Evolutionary conservation across 2,329 filamentous ascomycete genomes (phyloP).

Genomic region (Beauveria sp.): DNA sequence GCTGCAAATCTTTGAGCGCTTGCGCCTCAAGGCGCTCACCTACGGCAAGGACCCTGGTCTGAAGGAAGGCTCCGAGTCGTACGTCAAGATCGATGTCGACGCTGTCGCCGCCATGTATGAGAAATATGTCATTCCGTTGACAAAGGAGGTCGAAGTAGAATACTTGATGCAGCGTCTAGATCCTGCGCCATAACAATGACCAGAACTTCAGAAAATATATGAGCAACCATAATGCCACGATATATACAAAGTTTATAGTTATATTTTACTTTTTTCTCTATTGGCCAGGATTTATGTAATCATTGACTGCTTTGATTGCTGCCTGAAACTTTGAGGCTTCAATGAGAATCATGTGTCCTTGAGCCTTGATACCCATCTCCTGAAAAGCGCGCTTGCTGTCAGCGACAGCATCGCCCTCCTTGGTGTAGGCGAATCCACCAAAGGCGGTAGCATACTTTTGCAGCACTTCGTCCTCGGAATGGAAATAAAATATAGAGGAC

Average conservation of each 20-base stretch:
- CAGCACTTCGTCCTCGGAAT: slow-evolving; percentile 88
- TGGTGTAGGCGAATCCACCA: slow-evolving; percentile 70
- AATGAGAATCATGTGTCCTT: slow-evolving; percentile 79
- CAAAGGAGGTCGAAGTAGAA: slow-evolving; percentile 97
- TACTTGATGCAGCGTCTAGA: slow-evolving; percentile 91
- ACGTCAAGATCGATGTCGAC: slow-evolving; percentile 81
- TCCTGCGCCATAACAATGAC: slow-evolving; percentile 20
- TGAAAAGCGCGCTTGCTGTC: slow-evolving; percentile 94
- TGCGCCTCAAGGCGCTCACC: slow-evolving; percentile 82
- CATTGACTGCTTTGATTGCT: slow-evolving; percentile 67
- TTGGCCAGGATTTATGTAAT: slow-evolving; percentile 58
- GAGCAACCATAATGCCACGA: neutral
- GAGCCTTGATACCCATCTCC: slow-evolving; percentile 79
- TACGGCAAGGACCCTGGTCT: slow-evolving; percentile 85
- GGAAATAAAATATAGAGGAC: slow-evolving; percentile 75
- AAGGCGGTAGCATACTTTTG: slow-evolving; percentile 65
- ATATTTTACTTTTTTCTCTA: slow-evolving; percentile 18
- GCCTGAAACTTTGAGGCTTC: slow-evolving; percentile 68
- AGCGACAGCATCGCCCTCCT: slow-evolving; percentile 70
- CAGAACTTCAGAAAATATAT: neutral
- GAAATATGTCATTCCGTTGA: slow-evolving; percentile 90
- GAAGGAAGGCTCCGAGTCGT: slow-evolving; percentile 42
- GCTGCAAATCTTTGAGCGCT: slow-evolving; percentile 78
- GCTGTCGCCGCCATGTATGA: slow-evolving; percentile 86
- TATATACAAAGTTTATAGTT: slow-evolving; percentile 5